These are phyloP conservation scores for Hanseniaspora lachancei DNA, from an alignment of 805 yeast genomes.

Conservation along the genomic window DNA sequence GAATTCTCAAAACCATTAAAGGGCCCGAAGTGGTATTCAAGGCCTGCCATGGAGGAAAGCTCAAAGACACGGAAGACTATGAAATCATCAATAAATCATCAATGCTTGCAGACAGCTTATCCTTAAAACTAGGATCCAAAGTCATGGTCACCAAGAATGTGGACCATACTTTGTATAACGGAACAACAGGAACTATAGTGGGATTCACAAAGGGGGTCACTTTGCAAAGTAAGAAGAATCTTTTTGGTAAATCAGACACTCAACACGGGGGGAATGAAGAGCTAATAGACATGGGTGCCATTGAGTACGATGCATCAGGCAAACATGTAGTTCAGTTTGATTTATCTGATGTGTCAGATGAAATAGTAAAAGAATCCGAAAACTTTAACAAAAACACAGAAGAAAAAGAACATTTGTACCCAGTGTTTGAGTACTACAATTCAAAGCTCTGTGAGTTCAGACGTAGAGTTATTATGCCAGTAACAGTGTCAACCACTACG, in stretches of 20 bases:
- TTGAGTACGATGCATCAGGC: slow-evolving; percentile 17
- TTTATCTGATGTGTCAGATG: not conserved
- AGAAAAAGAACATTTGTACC: not conserved
- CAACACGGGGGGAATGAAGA: slow-evolving; percentile 19
- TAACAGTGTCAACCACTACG: slow-evolving; percentile 69
- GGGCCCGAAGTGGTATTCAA: slow-evolving; percentile 33
- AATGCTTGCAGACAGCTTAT: slow-evolving; percentile 41
- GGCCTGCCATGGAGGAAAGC: slow-evolving; percentile 18
- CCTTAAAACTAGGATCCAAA: slow-evolving; percentile 58
- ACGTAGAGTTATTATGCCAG: slow-evolving; percentile 33
- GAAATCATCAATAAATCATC: slow-evolving; percentile 32
- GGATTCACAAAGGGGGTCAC: slow-evolving; percentile 28
- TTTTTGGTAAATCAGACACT: too few species aligned
- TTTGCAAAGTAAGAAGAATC: too few species aligned
- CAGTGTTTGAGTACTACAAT: not conserved
- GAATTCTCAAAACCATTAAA: slow-evolving; percentile 35
- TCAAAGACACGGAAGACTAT: not conserved
- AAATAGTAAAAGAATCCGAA: not conserved
- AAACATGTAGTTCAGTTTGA: not conserved
- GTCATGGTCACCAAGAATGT: slow-evolving; percentile 72
- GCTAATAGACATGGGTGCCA: slow-evolving; percentile 24
- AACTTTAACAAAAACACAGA: not conserved
- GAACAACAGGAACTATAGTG: slow-evolving; percentile 58
- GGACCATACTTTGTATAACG: slow-evolving; percentile 62
- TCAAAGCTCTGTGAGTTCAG: not conserved